A percentile compares a stretch with the other conserved stretches of the same genome.
Conservation (phyloP, 495 filamentous ascomycete species). For the Glutinoglossum americanum region DNA sequence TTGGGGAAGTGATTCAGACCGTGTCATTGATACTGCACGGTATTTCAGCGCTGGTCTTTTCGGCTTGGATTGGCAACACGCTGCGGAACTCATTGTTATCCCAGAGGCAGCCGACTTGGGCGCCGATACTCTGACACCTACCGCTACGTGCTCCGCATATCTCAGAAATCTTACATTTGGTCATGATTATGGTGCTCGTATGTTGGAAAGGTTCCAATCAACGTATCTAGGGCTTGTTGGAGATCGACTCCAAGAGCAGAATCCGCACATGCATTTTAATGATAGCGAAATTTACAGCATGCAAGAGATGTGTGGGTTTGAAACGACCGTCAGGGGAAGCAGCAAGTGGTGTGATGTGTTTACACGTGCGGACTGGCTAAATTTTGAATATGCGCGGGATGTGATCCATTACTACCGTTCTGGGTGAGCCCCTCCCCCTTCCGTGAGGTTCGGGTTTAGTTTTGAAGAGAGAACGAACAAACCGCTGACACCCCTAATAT, state of each 20-base stretch:
- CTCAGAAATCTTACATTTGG: slow-evolving; percentile 22
- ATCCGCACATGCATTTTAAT: slow-evolving; percentile 18
- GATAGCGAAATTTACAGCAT: slow-evolving; percentile 33
- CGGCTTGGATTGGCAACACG: slow-evolving; percentile 26
- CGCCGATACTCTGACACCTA: slow-evolving; percentile 35
- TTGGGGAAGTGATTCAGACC: slow-evolving; percentile 33
- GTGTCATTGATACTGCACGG: slow-evolving; percentile 35
- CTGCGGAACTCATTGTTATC: slow-evolving; percentile 20
- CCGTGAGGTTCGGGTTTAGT: background rate
- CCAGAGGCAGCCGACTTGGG: slow-evolving; percentile 27
- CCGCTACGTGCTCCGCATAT: slow-evolving; percentile 33
- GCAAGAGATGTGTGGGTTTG: slow-evolving; percentile 43
- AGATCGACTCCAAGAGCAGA: slow-evolving; percentile 23
- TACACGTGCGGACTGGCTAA: slow-evolving; percentile 30
- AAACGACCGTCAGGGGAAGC: slow-evolving; percentile 28
- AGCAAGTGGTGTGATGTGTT: slow-evolving; percentile 38
- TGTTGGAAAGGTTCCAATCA: slow-evolving; percentile 24
- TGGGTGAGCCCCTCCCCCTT: slow-evolving; percentile 8
- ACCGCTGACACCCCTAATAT: background rate
- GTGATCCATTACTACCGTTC: slow-evolving; percentile 37
- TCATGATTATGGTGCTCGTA: slow-evolving; percentile 26
- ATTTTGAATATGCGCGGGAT: slow-evolving; percentile 40
- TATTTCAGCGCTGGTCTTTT: slow-evolving; percentile 36
- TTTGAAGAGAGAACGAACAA: background rate
- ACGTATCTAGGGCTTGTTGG: slow-evolving; percentile 27